Evolutionary conservation across 352 stramenopile genomes (phyloP), one percentile per base, ranked within the genome.

Genomic region (Globisporangium nodosum): DNA sequence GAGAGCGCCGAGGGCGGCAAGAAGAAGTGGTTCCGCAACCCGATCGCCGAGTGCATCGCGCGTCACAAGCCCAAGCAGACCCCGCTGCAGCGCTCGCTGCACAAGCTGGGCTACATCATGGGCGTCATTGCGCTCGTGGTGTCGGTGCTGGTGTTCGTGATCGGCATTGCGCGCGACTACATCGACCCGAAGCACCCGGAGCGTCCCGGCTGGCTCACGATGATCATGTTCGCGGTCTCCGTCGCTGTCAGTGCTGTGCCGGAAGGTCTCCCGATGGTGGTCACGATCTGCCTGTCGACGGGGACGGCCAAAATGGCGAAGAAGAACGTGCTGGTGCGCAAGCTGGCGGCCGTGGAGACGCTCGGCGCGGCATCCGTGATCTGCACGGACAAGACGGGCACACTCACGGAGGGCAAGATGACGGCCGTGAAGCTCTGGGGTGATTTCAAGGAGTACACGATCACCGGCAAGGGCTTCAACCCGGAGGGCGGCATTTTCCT

Each of bases 381-480:
- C 52, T 98, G 81, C 51, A 90, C 81, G 0, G 95, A 98, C 70
- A 98, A 98, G 76, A 98, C 95, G 0, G 95, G 95, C 11, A 98
- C 95, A 12, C 68, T 98, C 13, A 98, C 95, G 0, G 81, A 91
- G 45, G 84, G 84, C 47, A 87, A 90, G 51, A 94, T 94, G 84
- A 90, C 80, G 2, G 84, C 80, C 0, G 70, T 91, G 39, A 89
- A 88, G 63, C 68, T 90, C 49, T 94, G 78, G 76, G 71, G 76
- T 13, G 80, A 88, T 62, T 90, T 86, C 56, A 66, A 73, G 40
- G 70, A 83, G 61, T 90, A 88, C 58, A 61, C 63, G 0, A 88
- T 89, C 60, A 89, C 74, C 1, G 77, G 76, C 21, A 84, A 86
- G 46, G 77, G 76, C 1, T 84, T 87, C 39, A 85, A 70, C 35